Evolutionary conservation across 2,329 filamentous ascomycete genomes (phyloP).

Genomic region (Ophiostoma ips): DNA sequence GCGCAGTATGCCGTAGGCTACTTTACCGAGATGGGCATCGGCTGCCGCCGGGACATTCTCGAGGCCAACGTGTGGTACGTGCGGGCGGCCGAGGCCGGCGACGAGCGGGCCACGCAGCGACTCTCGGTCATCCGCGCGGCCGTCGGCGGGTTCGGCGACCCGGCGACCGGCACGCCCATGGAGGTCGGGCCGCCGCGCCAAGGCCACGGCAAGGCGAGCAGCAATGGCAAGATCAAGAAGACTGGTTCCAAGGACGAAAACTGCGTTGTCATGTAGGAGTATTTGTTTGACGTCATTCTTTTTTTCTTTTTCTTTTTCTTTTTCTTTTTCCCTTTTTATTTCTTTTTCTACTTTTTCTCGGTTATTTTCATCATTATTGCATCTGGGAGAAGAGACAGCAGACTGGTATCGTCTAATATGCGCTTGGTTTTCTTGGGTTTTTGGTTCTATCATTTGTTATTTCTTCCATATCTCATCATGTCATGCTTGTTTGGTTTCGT

Average conservation of each 20-base stretch:
- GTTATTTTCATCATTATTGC: no score
- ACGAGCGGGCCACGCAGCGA: slow-evolving; percentile 77
- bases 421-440: no score
- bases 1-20: slow-evolving; percentile 95
- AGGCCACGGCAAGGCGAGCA: background rate
- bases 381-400: no score
- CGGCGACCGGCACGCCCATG: slow-evolving; percentile 43
- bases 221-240: slow-evolving; percentile 37
- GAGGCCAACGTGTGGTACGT: slow-evolving; percentile 99
- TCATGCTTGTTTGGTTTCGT: no score
- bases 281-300: background rate
- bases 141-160: slow-evolving; percentile 49
- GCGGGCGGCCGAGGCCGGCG: slow-evolving; percentile 80
- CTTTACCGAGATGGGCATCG: slow-evolving; percentile 97
- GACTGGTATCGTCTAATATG: no score
- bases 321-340: background rate
- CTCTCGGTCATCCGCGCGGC: slow-evolving; percentile 78
- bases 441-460: no score
- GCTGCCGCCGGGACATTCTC: slow-evolving; percentile 82
- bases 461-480: no score
- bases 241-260: slow-evolving; percentile 33
- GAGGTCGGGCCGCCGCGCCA: slow-evolving; percentile 36
- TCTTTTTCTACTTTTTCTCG: no score
- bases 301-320: background rate
- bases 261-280: slow-evolving; percentile 40